Evolutionary conservation across 2,329 filamentous ascomycete genomes (phyloP), one percentile per base, ranked within the genome.

Genomic region (Myrmaecium sp.): DNA sequence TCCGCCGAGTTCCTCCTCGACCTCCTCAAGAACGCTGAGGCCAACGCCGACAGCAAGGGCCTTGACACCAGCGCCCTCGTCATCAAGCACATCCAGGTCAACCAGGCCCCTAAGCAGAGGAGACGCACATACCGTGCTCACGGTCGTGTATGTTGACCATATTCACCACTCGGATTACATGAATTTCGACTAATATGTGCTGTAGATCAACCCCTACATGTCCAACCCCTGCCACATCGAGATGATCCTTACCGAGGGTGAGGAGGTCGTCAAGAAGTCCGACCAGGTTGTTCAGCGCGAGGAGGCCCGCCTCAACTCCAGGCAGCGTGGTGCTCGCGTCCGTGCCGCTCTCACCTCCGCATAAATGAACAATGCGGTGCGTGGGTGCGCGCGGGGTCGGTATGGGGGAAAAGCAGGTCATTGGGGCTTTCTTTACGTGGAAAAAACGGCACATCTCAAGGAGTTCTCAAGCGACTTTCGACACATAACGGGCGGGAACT

Each of bases 61-160:
- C 50, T 62, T 31, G 60, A 98, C 66, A 95, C 84, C 56, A 76
- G 75, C 66, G 91, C 91, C 72, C 70, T 98, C 56, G 66, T 95
- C 57, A 80, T 98, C 67, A 94, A 94, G 81, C 91, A 94, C 79
- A 98, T 98, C 67, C 89, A 98, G 71, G 89, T 98, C 73, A 98
- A 98, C 81, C 89, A 98, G 73, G 91, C 89, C 49, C 89, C 89
- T 54, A 95, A 95, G 78, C 86, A 95, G 73, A 77, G 89, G 59
- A 75, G 89, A 67, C 78, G 89, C 62, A 98, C 89, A 57, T 98
- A 98, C 80, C 84, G 89, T 75, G 91, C 91, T 42, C 89, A 98
- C 74, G 89, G 89, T 75, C 83, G 89, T 70, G 86, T 94, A 91
- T 52, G 84, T 82, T 28, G 13, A 6, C 33, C 21, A 14, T 26